These are phyloP conservation scores for Sphaerostilbella broomeana DNA, from an alignment of 2,329 filamentous ascomycete genomes.

Conservation along the genomic window DNA sequence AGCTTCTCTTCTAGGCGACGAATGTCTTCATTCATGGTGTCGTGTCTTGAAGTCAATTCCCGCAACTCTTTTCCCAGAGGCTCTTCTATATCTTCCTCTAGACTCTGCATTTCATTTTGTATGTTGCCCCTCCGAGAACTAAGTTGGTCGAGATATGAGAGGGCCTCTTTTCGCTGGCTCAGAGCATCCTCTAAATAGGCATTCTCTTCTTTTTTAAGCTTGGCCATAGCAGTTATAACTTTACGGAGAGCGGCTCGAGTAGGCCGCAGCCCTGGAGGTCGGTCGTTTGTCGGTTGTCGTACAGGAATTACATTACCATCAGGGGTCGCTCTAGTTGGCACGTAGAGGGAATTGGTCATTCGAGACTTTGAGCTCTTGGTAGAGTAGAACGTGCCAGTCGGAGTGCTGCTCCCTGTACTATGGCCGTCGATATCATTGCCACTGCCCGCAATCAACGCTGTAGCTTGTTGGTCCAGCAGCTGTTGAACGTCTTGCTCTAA, in stretches of 20 bases:
- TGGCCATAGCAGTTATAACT: constrained; percentile 57
- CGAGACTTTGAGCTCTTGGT: constrained; percentile 33
- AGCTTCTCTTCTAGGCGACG: constrained; percentile 58
- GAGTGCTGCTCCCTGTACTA: constrained; percentile 37
- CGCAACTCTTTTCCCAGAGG: constrained; percentile 56
- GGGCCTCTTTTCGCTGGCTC: constrained; percentile 47
- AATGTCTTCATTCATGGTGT: constrained; percentile 55
- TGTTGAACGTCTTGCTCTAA: constrained; percentile 42
- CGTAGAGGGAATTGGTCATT: constrained; percentile 37
- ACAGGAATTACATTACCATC: constrained; percentile 52
- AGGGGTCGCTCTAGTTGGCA: constrained; percentile 30
- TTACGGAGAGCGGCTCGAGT: constrained; percentile 59
- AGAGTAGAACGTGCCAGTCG: constrained; percentile 35
- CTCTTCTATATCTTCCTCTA: constrained; percentile 51
- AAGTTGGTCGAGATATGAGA: constrained; percentile 51
- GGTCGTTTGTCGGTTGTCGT: constrained; percentile 45
- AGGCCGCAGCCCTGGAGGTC: constrained; percentile 50
- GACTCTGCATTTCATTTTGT: constrained; percentile 42
- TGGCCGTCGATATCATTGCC: constrained; percentile 25
- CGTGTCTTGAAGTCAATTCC: constrained; percentile 50
- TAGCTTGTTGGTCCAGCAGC: constrained; percentile 43
- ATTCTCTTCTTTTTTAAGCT: constrained; percentile 64
- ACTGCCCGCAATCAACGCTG: constrained; percentile 35
- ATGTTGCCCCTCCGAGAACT: constrained; percentile 45
- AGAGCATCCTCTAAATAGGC: constrained; percentile 52